phyloP scores from a whole-genome alignment of 2,329 filamentous ascomycete species.

The Fusarium liriodendri region DNA sequence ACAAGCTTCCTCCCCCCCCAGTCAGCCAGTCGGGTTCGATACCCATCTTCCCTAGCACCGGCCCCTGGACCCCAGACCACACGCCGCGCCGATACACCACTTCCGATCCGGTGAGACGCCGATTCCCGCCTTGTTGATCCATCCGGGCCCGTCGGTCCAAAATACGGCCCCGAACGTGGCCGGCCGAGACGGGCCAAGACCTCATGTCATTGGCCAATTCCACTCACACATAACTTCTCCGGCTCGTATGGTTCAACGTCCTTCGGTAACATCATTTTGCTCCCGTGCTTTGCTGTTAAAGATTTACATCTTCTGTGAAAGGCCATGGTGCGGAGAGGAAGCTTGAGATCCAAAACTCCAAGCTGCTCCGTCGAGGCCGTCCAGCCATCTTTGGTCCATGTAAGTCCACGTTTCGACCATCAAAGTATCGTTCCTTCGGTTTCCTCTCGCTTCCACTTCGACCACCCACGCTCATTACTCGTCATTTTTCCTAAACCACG shows the following conservation, averaged over 20 bases:
- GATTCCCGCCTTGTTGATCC: conserved; percentile 6
- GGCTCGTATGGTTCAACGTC: conserved; percentile 14
- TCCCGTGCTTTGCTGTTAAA: background rate
- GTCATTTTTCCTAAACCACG: conserved; percentile 36
- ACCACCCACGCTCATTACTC: conserved; percentile 35
- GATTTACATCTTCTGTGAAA: background rate
- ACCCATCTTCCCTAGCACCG: background rate
- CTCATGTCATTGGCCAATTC: conserved; percentile 21
- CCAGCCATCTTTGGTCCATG: conserved; percentile 1
- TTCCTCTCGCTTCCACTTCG: conserved; percentile 15
- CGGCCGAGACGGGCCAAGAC: conserved; percentile 25
- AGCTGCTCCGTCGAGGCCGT: background rate
- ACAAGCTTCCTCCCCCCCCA: background rate
- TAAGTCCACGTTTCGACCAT: conserved; percentile 6
- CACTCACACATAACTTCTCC: conserved; percentile 7
- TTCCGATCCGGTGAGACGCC: background rate
- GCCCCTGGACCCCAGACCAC: background rate
- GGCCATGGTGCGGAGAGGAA: conserved; percentile 1
- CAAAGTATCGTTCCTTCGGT: conserved; percentile 23
- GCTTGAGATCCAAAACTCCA: conserved; percentile 6
- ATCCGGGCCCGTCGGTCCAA: conserved; percentile 3
- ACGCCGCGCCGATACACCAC: conserved; percentile 2
- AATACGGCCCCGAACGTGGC: conserved; percentile 7
- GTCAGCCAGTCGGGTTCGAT: background rate
- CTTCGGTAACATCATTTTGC: background rate